phyloP scores from a whole-genome alignment of 345 rosid genomes.

The Carallia brachiata region DNA sequence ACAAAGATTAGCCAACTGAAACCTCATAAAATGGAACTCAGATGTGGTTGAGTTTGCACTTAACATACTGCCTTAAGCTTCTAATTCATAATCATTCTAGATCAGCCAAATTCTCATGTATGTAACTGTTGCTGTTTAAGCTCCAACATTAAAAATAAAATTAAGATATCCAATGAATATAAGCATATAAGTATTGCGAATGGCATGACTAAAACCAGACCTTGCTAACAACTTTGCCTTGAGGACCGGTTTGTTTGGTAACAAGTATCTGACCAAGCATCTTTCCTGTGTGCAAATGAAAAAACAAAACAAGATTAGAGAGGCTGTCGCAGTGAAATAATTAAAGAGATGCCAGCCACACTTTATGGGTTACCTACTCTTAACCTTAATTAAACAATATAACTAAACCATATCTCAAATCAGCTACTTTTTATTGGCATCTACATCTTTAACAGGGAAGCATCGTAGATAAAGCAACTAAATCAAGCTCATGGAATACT shows the following conservation, averaged over 20 bases:
- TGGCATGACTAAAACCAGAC: constrained; percentile 34
- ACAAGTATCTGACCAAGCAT: constrained; percentile 98
- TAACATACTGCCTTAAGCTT: not conserved
- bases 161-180: not conserved
- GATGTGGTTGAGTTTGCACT: not conserved
- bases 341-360: not conserved
- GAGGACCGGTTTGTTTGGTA: constrained; percentile 95
- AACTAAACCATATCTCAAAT: no score
- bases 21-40: not conserved
- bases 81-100: no score
- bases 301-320: not conserved
- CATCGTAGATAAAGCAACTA: not conserved
- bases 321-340: not conserved
- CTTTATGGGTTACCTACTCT: not conserved
- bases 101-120: no score
- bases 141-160: not conserved
- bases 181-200: not conserved
- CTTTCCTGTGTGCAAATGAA: constrained; percentile 53
- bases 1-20: not conserved
- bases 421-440: no score
- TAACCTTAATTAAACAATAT: no score
- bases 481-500: not conserved
- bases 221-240: constrained; percentile 99
- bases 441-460: no score
- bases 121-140: no score